phyloP scores from a whole-genome alignment of 1,284 basidiomycete species.

The Phylloboletellus chloephorus region DNA sequence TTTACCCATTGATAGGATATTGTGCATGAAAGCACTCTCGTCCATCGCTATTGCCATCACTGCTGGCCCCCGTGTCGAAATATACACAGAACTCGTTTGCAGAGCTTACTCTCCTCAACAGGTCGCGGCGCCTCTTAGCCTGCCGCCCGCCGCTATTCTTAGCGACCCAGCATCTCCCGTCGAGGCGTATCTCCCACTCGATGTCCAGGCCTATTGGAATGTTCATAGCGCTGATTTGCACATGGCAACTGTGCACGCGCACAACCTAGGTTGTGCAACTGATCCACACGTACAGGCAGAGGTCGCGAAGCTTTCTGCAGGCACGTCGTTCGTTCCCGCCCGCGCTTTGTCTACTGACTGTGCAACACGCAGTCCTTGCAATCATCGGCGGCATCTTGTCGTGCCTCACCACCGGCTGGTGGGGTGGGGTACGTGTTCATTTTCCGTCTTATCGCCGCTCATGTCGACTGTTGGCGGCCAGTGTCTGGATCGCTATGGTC shows the following conservation, averaged over 20 bases:
- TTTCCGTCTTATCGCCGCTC: background rate
- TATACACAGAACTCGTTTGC: constrained; percentile 9
- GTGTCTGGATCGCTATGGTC: constrained; percentile 7
- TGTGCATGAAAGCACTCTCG: constrained; percentile 7
- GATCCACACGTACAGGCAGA: constrained; percentile 1
- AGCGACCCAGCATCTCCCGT: background rate
- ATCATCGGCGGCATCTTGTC: constrained; percentile 8
- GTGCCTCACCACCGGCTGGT: constrained; percentile 7
- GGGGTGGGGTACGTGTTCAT: constrained; percentile 4
- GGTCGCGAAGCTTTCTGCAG: constrained; percentile 1
- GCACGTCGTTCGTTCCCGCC: background rate
- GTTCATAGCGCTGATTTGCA: background rate
- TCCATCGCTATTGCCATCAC: constrained; percentile 5
- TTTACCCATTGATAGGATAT: background rate
- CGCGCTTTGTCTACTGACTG: background rate
- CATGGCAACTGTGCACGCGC: background rate
- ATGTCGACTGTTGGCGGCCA: background rate
- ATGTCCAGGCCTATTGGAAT: background rate
- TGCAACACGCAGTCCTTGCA: background rate
- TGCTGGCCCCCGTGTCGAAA: constrained; percentile 6
- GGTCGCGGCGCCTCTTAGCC: background rate
- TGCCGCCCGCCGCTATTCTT: no score
- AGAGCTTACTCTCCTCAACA: background rate
- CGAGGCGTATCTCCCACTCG: background rate
- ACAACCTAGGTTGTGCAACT: background rate